phyloP scores from a whole-genome alignment of 495 filamentous ascomycete genomes.

The Tuber indicum region DNA sequence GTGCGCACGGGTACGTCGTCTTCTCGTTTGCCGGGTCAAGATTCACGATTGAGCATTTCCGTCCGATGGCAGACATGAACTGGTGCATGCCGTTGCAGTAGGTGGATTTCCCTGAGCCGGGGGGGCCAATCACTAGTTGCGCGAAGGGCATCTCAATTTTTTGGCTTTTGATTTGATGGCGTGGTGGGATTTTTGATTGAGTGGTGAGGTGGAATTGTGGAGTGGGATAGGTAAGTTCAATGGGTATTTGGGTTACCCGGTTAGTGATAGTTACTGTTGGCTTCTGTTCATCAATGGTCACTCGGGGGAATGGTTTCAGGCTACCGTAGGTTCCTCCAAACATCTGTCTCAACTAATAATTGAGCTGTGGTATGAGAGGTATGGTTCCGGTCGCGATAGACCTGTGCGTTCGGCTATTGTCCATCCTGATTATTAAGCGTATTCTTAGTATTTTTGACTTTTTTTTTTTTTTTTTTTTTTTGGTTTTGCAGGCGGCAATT shows the following conservation, averaged over 20 bases:
- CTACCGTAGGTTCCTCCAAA: neutral
- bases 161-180: neutral
- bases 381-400: no score
- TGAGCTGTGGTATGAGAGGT: no score
- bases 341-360: no score
- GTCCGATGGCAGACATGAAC: slow-evolving; percentile 88
- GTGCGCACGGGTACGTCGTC: slow-evolving; percentile 69
- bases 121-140: slow-evolving; percentile 84
- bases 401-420: no score
- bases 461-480: no score
- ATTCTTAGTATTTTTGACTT: no score
- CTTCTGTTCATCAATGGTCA: neutral
- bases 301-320: neutral
- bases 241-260: neutral
- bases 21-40: slow-evolving; percentile 94
- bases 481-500: no score
- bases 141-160: neutral
- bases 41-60: slow-evolving; percentile 91
- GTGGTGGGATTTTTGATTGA: neutral
- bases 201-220: neutral
- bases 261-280: neutral
- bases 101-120: slow-evolving; percentile 91
- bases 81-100: slow-evolving; percentile 99
- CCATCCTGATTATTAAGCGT: no score
- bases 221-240: neutral